These are phyloP conservation scores for Cercospora canescens DNA, from an alignment of 2,329 filamentous ascomycete genomes.

Conservation along the genomic window DNA sequence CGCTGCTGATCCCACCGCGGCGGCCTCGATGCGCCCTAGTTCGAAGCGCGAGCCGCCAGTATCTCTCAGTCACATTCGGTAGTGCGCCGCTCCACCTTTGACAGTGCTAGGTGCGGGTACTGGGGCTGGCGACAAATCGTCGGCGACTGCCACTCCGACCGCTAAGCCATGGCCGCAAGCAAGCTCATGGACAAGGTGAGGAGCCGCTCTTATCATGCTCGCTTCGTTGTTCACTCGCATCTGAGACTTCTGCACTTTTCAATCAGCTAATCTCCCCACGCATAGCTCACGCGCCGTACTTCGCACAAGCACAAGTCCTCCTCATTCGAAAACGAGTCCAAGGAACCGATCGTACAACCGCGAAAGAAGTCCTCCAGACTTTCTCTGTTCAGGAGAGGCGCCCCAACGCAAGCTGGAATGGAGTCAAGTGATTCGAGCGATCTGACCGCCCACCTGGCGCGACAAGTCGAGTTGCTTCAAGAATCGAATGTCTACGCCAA, in stretches of 20 bases:
- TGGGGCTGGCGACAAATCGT: too few species aligned
- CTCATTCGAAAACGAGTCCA: background rate
- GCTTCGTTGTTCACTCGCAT: background rate
- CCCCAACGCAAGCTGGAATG: background rate
- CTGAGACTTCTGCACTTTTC: background rate
- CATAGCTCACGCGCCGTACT: background rate
- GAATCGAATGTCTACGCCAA: constrained; percentile 25
- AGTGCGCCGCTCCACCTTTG: background rate
- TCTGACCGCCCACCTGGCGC: background rate
- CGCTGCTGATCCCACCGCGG: too few species aligned
- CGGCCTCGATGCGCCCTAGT: too few species aligned
- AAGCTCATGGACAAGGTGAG: background rate
- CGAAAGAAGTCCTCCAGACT: constrained; percentile 13
- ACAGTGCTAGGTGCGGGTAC: too few species aligned
- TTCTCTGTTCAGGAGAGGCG: constrained; percentile 5
- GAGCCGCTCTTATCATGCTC: background rate
- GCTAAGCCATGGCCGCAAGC: background rate
- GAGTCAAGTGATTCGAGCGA: background rate
- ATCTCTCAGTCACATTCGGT: background rate
- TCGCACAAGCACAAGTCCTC: background rate
- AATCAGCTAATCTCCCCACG: background rate
- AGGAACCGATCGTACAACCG: background rate
- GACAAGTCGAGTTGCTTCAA: constrained; percentile 5
- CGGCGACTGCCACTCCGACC: too few species aligned
- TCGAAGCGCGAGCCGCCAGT: background rate